phyloP scores from a whole-genome alignment of 2,329 filamentous ascomycete genomes.

The Waltergamsia citrina region DNA sequence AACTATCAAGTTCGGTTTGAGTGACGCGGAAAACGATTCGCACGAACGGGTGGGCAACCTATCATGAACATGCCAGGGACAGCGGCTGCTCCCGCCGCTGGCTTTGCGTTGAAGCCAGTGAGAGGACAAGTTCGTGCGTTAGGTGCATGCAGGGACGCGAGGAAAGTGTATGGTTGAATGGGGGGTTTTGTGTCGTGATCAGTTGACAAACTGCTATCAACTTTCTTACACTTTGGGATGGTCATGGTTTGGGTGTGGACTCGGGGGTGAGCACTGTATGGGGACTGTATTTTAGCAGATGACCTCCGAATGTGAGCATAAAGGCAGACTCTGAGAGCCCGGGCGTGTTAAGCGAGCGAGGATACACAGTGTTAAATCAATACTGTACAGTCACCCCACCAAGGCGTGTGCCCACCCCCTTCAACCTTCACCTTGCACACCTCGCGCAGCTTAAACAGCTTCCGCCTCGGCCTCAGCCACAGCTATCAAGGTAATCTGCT shows the following conservation, averaged over 20 bases:
- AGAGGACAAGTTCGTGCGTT: not conserved
- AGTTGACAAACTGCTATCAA: slow-evolving; percentile 1
- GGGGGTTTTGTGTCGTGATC: not conserved
- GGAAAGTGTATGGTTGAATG: not conserved
- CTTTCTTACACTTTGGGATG: too few species aligned
- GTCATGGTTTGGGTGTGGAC: too few species aligned
- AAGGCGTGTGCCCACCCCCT: not conserved
- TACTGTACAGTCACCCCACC: slow-evolving; percentile 1
- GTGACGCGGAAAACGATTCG: too few species aligned
- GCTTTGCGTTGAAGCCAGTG: not conserved
- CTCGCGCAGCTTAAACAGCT: too few species aligned
- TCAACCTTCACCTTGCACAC: not conserved
- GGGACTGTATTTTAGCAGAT: too few species aligned
- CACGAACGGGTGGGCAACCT: too few species aligned
- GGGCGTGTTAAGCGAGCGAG: too few species aligned
- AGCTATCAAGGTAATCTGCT: too few species aligned
- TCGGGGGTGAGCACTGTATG: too few species aligned
- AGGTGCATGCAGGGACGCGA: not conserved
- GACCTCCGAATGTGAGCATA: too few species aligned
- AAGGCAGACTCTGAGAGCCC: too few species aligned
- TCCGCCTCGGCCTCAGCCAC: slow-evolving; percentile 1
- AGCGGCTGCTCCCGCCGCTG: not conserved
- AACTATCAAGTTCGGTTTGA: too few species aligned
- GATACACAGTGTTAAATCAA: not conserved
- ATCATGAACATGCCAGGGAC: not conserved